A percentile compares a stretch with the other conserved stretches of the same genome.
Evolutionary conservation across 2,329 filamentous ascomycete species (phyloP).

Genomic region (Lachnellula occidentalis): DNA sequence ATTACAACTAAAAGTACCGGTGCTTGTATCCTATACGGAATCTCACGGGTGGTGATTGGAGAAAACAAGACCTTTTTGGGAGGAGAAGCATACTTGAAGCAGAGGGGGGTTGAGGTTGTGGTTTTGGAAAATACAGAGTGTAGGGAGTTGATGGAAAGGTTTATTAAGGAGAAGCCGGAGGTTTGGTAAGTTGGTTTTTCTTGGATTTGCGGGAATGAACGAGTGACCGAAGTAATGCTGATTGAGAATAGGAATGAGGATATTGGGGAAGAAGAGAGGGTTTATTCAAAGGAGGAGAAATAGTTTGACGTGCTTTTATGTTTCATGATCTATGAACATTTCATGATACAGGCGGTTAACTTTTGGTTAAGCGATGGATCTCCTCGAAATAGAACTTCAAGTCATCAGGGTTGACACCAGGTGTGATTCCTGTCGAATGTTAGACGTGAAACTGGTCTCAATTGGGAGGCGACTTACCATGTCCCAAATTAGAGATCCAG

Average conservation of each 20-base stretch:
- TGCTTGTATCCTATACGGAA: constrained; percentile 70
- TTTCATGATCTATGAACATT: neutral
- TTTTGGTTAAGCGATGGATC: constrained; percentile 64
- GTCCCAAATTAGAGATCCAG: constrained; percentile 96
- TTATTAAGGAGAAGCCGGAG: constrained; percentile 66
- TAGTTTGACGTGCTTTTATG: neutral
- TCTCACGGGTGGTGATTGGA: constrained; percentile 68
- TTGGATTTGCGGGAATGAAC: neutral
- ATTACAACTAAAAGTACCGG: constrained; percentile 45
- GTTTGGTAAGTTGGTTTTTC: constrained; percentile 50
- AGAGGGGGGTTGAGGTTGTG: constrained; percentile 66
- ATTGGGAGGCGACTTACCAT: constrained; percentile 56
- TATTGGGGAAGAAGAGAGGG: constrained; percentile 45
- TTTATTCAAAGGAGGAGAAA: constrained; percentile 34
- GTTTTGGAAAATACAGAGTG: constrained; percentile 62
- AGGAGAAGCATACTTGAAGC: constrained; percentile 64
- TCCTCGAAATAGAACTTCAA: constrained; percentile 92
- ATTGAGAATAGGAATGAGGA: constrained; percentile 48
- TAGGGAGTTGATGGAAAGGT: constrained; percentile 62
- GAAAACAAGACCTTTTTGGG: constrained; percentile 73
- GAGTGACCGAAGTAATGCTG: neutral
- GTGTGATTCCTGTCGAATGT: constrained; percentile 68
- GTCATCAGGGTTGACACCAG: constrained; percentile 88
- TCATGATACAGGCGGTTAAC: constrained; percentile 11
- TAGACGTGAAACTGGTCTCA: constrained; percentile 13